Base-by-base conservation (phyloP, 73 alveolate species). In the Paramecium pentaurelia region DNA sequence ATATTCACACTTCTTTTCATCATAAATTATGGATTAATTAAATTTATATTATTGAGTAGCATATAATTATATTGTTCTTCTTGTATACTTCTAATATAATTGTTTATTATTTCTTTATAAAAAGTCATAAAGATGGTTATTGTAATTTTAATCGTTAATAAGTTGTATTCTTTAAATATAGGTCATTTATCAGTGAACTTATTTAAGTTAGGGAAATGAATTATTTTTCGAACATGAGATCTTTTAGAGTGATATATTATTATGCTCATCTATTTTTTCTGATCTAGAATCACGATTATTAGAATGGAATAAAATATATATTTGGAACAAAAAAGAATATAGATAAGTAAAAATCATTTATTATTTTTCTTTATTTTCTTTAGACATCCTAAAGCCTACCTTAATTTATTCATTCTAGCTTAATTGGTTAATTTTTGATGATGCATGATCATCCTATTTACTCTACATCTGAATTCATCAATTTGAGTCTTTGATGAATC, bases 371-470 rank as follows among this genome's bases (percentile, higher is more conserved):
- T 73, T 32, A 73, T 73, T 73, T 73, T 73, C 87, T 73, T 73
- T 16, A 73, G 36, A 20, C 87, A 73, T 40, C 87, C 87, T 16
- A 73, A 20, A 37, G 87, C 87, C 16, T 34, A n/a, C 11, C 87
- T 73, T 22, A 73, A 40, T 73, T 73, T 37, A 37, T 73, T 73
- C 87, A 73, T 73, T 73, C 87, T 34, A 30, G 59, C 20, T 73
- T 73, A 18, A 14, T 73, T 73, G 14, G 87, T 37, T 36, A 37
- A 22, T 40, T 40, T 73, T 40, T 73, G 60, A 73, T 73, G 87
- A 40, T 73, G 87, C 87, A 73, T 73, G 58, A 73, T 73, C 87
- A 73, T 73, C 60, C 87, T 73, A 38, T 73, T 73, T 40, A 73
- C 87, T 73, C 34, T 73, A 73, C 87, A 73, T 38, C 87, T 73